Conservation (phyloP, 768 basidiomycete species). For the Mycena rosella region DNA sequence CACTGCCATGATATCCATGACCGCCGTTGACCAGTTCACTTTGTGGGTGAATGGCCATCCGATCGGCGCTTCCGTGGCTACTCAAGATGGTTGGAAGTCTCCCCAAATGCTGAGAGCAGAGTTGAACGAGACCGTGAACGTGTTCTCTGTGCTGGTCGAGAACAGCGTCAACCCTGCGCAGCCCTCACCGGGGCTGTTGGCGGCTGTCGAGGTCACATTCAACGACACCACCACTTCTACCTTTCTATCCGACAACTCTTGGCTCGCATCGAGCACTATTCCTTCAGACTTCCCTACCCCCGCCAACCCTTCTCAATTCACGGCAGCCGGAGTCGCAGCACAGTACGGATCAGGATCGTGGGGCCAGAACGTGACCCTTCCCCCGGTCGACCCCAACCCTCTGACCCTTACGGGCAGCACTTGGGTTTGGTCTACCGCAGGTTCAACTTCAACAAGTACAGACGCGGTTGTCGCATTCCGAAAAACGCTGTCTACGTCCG, state of each 20-base stretch:
- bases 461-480: constrained; percentile 17
- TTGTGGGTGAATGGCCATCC: constrained; percentile 31
- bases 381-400: background rate
- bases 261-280: constrained; percentile 21
- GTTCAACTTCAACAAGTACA: background rate
- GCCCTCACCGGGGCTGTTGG: constrained; percentile 25
- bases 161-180: background rate
- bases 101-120: constrained; percentile 10
- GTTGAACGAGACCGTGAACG: constrained; percentile 19
- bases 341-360: constrained; percentile 16
- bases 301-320: background rate
- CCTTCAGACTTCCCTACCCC: constrained; percentile 22
- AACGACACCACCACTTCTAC: constrained; percentile 7
- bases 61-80: constrained; percentile 9
- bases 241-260: constrained; percentile 20
- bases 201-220: constrained; percentile 17
- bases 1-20: constrained; percentile 19
- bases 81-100: constrained; percentile 17
- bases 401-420: constrained; percentile 3
- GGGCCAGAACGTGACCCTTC: constrained; percentile 16
- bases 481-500: background rate
- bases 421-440: constrained; percentile 25
- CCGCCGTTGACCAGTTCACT: constrained; percentile 21
- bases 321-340: constrained; percentile 6
- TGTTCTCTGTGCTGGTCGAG: constrained; percentile 26